Evolutionary conservation across 2,329 filamentous ascomycete species (phyloP).

Genomic region (Phyllosticta paracitricarpa): DNA sequence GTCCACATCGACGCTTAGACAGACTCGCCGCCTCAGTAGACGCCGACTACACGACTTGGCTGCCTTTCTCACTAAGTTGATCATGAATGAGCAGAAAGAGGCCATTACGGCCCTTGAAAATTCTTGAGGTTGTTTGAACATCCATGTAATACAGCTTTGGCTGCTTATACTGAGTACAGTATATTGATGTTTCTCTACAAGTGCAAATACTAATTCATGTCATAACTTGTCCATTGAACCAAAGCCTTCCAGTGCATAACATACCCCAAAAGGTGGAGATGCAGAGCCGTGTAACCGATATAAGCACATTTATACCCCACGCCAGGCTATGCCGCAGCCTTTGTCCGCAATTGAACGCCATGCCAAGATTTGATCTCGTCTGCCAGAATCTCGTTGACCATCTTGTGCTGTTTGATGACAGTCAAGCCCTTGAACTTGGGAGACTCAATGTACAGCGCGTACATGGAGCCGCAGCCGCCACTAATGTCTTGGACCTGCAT

Average conservation of each 20-base stretch:
- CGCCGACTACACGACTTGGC: too few relatives aligned
- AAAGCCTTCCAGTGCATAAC: neutral
- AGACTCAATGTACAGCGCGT: slow-evolving; percentile 68
- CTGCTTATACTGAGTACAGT: neutral
- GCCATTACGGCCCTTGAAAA: too few relatives aligned
- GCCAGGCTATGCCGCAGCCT: neutral
- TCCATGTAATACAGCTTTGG: neutral
- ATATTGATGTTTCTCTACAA: neutral
- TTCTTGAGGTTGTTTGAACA: neutral
- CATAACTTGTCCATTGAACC: neutral
- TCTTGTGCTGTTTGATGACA: slow-evolving; percentile 71
- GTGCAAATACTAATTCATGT: neutral
- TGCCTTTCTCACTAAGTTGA: too few relatives aligned
- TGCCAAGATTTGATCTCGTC: slow-evolving; percentile 76
- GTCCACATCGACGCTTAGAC: too few relatives aligned
- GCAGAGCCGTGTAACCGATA: neutral
- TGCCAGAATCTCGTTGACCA: slow-evolving; percentile 65
- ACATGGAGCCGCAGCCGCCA: slow-evolving; percentile 81
- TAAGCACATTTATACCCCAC: neutral
- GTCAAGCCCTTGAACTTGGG: slow-evolving; percentile 58
- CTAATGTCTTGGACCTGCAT: slow-evolving; percentile 66
- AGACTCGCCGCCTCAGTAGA: too few relatives aligned
- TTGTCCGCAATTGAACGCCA: slow-evolving; percentile 70
- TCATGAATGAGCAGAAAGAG: too few relatives aligned
- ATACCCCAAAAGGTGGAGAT: neutral